Conservation (phyloP, 139 green algal genomes). For the Volvox africanus region DNA sequence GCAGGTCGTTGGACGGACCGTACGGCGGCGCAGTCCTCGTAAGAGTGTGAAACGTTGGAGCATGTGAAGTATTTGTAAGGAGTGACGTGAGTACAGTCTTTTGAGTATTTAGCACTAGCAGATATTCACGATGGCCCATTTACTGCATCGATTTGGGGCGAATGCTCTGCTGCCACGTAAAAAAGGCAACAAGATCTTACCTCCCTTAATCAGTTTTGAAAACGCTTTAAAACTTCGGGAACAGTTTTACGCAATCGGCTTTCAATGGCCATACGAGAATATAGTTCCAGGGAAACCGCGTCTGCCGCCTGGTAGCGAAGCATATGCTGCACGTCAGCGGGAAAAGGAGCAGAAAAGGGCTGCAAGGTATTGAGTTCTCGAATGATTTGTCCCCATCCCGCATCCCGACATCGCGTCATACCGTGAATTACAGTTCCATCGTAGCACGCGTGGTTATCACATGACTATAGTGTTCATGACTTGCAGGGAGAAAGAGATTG, state of each 20-base stretch:
- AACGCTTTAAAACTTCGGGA: conserved; percentile 22
- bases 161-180: not conserved
- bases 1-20: too few species aligned
- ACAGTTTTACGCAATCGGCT: conserved; percentile 18
- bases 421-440: not conserved
- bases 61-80: too few species aligned
- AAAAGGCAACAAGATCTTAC: conserved; percentile 12
- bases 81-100: too few species aligned
- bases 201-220: not conserved
- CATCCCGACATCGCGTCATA: not conserved
- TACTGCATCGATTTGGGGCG: not conserved
- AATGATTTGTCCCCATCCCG: not conserved
- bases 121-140: conserved; percentile 7
- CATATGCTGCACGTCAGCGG: not conserved
- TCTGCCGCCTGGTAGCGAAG: not conserved
- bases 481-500: conserved; percentile 12
- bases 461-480: too few species aligned
- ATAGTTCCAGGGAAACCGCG: conserved; percentile 15
- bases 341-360: conserved; percentile 17
- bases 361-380: not conserved
- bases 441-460: not conserved
- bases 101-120: too few species aligned
- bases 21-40: too few species aligned
- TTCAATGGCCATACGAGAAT: not conserved
- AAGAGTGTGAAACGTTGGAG: too few species aligned